Evolutionary conservation across 225 moss, liverwort and hornwort genomes (phyloP), one percentile per base, ranked within the genome.

Genomic region (Rhytidiadelphus loreus): DNA sequence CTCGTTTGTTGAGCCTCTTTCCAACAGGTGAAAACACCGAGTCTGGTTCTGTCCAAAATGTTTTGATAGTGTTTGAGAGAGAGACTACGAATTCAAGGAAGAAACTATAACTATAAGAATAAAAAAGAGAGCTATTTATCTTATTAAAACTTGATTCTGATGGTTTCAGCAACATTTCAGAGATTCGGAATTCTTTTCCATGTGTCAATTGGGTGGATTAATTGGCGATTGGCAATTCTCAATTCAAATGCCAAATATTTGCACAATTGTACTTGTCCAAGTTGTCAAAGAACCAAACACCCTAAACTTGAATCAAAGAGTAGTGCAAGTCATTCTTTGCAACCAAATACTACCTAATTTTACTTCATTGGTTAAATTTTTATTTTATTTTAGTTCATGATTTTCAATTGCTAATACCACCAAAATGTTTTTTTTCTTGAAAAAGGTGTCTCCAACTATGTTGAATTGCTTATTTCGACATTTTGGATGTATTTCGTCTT

Each of bases 1-100:
- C 90, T 90, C 89, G 88, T 66, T 64, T 80, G 69, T 93, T 93
- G 29, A 94, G 91, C 77, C 92, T 86, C 88, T 59, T 90, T 57
- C 85, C 91, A 60, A 90, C 33, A 22, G 86, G 90, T 48, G 91
- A 90, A 79, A 92, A 66, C 23, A 68, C 87, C 6, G 90, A 75
- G 12, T 85, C 77, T 2, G 26, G 65, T 8, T 89, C 92, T 91
- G 87, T 85, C 26, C 56, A 10, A 8, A 37, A 26, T 32, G 11
- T 63, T 28, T n/a, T 76, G 30, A 30, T 16, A 52, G 24, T 35
- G 56, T 68, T 55, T 66, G 13, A 80, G 57, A 55, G 13, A 80
- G 57, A 55, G 13, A 23, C 13, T 5, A 44, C 28, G 2, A 58
- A 41, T 28, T 30, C 26, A 59, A 80, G 29, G 30, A 21, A 60